Evolutionary conservation across 202 grass and related monocot species (phyloP), one percentile per base, ranked within the genome.

Genomic region (Carex arenaria): DNA sequence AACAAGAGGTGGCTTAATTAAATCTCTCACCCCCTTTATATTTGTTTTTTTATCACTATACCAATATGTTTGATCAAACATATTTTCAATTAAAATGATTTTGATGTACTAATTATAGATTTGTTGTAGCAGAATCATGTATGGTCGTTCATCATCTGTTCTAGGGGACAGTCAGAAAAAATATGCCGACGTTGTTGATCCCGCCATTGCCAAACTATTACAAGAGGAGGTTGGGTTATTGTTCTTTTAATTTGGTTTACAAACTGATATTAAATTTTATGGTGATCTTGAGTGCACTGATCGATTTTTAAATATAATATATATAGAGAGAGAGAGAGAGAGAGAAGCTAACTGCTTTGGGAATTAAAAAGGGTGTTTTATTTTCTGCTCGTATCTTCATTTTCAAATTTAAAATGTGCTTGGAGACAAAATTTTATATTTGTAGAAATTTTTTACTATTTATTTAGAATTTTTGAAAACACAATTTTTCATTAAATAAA

Each of bases 151-250:
- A 20, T 7, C 7, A 43, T 81, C 79, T 14, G 11, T 64, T 81
- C 32, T 47, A 19, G 79, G 59, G 2, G 19, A 62, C 17, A 20
- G 62, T 11, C 79, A 66, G 17, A 42, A 26, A 34, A 47, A 49
- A 54, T 60, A n/a, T 28, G 65, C 79, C 8, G 59, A 43, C 40
- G 1, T 64, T 65, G 79, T 81, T 66, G 79, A 81, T 66, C 79
- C 30, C 8, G 79, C 79, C 47, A 81, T 81, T 12, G 79, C 61
- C 3, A 61, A 81, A 18, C 60, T 40, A 63, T n/a, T 81, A 65
- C 79, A 81, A 81, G 13, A 65, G 32, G 32, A 34, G 32, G 32
- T 26, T 34, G 52, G 59, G 79, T 81, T 12, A 28, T 7, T 26
- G 51, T 80, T 43, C 40, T 15, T 74, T 23, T 53, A 71, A 68